Conservation (phyloP, 192 early-diverging fungal species). For the Allomyces macrogynus region DNA sequence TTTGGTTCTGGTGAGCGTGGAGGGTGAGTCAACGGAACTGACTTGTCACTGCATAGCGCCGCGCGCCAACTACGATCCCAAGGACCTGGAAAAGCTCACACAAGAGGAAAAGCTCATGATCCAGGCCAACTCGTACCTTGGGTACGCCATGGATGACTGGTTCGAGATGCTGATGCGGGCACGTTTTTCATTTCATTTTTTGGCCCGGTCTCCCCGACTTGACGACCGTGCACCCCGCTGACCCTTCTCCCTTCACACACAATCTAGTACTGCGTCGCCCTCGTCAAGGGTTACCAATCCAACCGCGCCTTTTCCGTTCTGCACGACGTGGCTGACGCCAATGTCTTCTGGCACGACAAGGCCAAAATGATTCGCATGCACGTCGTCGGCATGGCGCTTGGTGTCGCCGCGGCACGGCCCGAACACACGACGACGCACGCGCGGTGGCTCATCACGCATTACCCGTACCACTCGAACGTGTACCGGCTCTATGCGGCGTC, state of each 20-base stretch:
- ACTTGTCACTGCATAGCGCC: neutral
- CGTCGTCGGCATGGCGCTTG: conserved; percentile 23
- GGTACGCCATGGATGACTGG: conserved; percentile 18
- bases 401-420: conserved; percentile 16
- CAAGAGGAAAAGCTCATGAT: neutral
- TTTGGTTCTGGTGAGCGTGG: no score
- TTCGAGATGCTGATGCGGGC: conserved; percentile 27
- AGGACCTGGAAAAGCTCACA: neutral
- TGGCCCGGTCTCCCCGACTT: neutral
- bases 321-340: conserved; percentile 23
- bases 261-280: conserved; percentile 20
- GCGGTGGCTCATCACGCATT: conserved; percentile 7
- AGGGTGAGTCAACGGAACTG: neutral
- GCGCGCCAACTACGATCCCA: neutral
- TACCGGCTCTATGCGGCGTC: conserved; percentile 18
- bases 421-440: conserved; percentile 11
- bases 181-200: neutral
- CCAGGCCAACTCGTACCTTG: neutral
- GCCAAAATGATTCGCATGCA: conserved; percentile 12
- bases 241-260: neutral
- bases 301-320: conserved; percentile 22
- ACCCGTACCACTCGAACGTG: conserved; percentile 3
- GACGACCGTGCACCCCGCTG: no score
- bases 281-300: conserved; percentile 18
- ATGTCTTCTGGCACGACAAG: conserved; percentile 26